phyloP scores from a whole-genome alignment of 1,284 basidiomycete species.

The Rhodotorula sp. region DNA sequence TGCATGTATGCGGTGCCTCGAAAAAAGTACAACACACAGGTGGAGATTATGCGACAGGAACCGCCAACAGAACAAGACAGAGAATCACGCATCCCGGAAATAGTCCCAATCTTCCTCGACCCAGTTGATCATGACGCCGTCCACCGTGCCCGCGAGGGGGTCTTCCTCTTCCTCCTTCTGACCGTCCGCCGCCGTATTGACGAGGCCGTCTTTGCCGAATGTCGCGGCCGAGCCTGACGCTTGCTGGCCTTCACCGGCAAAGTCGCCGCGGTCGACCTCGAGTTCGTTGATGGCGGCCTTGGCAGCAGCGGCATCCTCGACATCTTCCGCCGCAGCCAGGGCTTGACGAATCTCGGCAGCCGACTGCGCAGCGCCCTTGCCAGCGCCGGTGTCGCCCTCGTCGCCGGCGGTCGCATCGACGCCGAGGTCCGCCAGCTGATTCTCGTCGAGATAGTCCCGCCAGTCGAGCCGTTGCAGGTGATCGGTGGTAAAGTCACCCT shows the following conservation, averaged over 20 bases:
- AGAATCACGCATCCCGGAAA: slow-evolving; percentile 52
- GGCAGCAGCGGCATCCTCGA: slow-evolving; percentile 50
- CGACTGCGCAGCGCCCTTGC: slow-evolving; percentile 19
- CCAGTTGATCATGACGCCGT: slow-evolving; percentile 82
- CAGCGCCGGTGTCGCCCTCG: slow-evolving; percentile 52
- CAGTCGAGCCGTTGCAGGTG: slow-evolving; percentile 65
- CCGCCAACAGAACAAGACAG: not conserved
- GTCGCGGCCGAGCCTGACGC: slow-evolving; percentile 47
- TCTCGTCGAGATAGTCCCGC: slow-evolving; percentile 70
- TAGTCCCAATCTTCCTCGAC: slow-evolving; percentile 72
- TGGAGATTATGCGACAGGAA: not conserved
- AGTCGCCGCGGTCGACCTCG: slow-evolving; percentile 41
- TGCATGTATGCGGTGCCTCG: not conserved
- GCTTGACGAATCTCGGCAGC: slow-evolving; percentile 60
- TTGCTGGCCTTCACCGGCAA: slow-evolving; percentile 23
- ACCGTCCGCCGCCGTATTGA: slow-evolving; percentile 22
- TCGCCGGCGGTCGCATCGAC: slow-evolving; percentile 47
- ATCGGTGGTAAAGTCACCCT: slow-evolving; percentile 74
- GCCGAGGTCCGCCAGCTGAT: slow-evolving; percentile 41
- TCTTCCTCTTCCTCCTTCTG: slow-evolving; percentile 56
- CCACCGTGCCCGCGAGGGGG: slow-evolving; percentile 65
- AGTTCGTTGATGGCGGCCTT: slow-evolving; percentile 44
- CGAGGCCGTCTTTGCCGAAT: slow-evolving; percentile 38
- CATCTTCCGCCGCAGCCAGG: slow-evolving; percentile 78
- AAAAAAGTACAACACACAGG: slow-evolving; percentile 5